Evolutionary conservation across 1,284 basidiomycete species (phyloP), one percentile per base, ranked within the genome.

Genomic region (Apiotrichum brassicae): DNA sequence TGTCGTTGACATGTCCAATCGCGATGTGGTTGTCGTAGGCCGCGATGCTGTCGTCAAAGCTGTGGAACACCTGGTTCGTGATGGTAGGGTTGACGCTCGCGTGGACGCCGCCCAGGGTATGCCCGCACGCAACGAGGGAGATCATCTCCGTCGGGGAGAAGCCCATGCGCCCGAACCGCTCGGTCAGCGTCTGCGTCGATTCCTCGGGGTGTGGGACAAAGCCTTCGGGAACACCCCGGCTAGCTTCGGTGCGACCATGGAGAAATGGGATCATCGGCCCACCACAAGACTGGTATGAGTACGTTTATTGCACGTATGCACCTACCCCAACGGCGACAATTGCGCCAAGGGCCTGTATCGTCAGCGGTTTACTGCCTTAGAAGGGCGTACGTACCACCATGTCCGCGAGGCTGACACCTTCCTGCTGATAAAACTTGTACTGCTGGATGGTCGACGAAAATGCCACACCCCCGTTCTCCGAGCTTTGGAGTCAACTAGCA

Each of bases 141-240:
- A 58, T 53, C 48, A 48, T 49, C 30, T 58, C 57, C 4, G 22
- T 38, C 37, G 35, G 28, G 1, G 46, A 18, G 32, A 59, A 56
- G 16, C 57, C 57, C 57, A 59, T 59, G 20, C 57, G 48, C 6
- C 43, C 52, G 40, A 59, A 59, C 40, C 36, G 48, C 38, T 56
- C 43, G 3, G 43, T 28, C 38, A 56, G 57, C 12, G 54, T 53
- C 33, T 50, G 41, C 16, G 50, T 48, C 23, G 50, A 24, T 20
- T 50, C 35, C 38, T 53, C 53, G 0, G 58, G 50, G 7, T 51
- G 20, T 8, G 58, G 58, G 5, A 57, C 19, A 11, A 26, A 43
- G 26, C 55, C 53, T 20, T 52, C 43, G 20, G n/a, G 23, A 13
- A 23, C 45, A 18, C 23, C 47, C 4, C 4, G 16, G 2, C 7